Conservation (phyloP, 1,139 yeast genomes). For the Hyphopichia buzzinii region DNA sequence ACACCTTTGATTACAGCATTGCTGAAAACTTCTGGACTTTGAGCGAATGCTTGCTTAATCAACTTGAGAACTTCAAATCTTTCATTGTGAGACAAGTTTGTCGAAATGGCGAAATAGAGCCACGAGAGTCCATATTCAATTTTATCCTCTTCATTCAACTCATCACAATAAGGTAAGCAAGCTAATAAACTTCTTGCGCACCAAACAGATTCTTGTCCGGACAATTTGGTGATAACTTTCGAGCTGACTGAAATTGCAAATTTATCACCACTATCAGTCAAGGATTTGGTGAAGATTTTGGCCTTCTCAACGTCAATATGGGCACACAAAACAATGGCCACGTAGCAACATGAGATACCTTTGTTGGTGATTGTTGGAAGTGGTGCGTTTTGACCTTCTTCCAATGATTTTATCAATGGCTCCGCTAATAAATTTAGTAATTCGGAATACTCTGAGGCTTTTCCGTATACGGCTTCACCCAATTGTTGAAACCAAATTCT, state of each 20-base stretch:
- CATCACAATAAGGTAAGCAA: constrained; percentile 9
- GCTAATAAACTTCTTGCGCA: constrained; percentile 42
- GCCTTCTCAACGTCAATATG: constrained; percentile 12
- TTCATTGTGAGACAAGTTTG: constrained; percentile 29
- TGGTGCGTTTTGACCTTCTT: constrained; percentile 47
- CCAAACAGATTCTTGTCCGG: constrained; percentile 50
- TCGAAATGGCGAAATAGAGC: constrained; percentile 42
- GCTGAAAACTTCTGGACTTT: constrained; percentile 18
- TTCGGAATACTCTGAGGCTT: constrained; percentile 1
- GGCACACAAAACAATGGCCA: constrained; percentile 23
- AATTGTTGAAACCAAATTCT: constrained; percentile 66
- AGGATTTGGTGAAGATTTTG: constrained; percentile 20
- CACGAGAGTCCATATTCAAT: constrained; percentile 34
- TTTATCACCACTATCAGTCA: constrained; percentile 33
- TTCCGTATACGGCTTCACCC: constrained; percentile 26
- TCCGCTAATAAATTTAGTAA: constrained; percentile 4
- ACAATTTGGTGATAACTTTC: constrained; percentile 50
- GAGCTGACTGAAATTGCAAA: constrained; percentile 44
- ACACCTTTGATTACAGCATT: constrained; percentile 16
- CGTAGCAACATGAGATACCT: constrained; percentile 49
- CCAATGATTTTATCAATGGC: constrained; percentile 32
- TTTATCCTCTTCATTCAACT: constrained; percentile 8
- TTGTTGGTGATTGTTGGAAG: constrained; percentile 48
- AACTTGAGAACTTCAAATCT: constrained; percentile 29
- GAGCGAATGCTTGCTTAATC: constrained; percentile 21